phyloP scores from a whole-genome alignment of 108 stramenopile genomes.

The Parmales sp. region DNA sequence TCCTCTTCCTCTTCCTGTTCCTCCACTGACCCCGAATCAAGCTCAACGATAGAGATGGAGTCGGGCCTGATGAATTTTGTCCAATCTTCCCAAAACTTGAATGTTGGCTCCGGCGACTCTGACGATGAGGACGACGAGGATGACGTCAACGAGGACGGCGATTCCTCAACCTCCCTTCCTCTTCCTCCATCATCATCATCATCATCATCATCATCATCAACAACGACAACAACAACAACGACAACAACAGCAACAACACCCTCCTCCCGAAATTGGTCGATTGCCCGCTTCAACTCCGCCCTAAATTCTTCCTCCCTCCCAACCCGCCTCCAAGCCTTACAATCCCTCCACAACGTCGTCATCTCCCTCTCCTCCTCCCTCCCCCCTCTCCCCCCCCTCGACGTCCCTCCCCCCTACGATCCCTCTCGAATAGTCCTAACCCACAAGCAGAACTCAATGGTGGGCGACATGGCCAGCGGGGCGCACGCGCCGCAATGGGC shows the following conservation, averaged over 20 bases:
- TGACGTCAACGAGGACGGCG: not conserved
- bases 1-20: not conserved
- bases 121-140: conserved; percentile 31
- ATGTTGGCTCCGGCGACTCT: conserved; percentile 14
- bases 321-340: conserved; percentile 18
- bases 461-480: conserved; percentile 33
- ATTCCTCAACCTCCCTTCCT: not conserved
- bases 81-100: not conserved
- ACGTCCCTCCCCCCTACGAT: conserved; percentile 34
- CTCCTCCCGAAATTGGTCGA: conserved; percentile 9
- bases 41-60: not conserved
- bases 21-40: not conserved
- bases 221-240: conserved; percentile 1
- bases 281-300: conserved; percentile 26
- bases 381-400: conserved; percentile 19
- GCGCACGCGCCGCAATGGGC: conserved; percentile 5
- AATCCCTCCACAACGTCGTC: conserved; percentile 21
- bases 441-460: conserved; percentile 20
- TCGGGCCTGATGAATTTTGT: not conserved
- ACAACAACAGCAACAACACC: not conserved
- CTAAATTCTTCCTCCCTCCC: conserved; percentile 15
- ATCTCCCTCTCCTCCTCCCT: conserved; percentile 10
- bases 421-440: conserved; percentile 13
- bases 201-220: not conserved
- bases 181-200: not conserved